Conservation (phyloP, 2,329 filamentous ascomycete species). For the Botryosphaeria agaves region DNA sequence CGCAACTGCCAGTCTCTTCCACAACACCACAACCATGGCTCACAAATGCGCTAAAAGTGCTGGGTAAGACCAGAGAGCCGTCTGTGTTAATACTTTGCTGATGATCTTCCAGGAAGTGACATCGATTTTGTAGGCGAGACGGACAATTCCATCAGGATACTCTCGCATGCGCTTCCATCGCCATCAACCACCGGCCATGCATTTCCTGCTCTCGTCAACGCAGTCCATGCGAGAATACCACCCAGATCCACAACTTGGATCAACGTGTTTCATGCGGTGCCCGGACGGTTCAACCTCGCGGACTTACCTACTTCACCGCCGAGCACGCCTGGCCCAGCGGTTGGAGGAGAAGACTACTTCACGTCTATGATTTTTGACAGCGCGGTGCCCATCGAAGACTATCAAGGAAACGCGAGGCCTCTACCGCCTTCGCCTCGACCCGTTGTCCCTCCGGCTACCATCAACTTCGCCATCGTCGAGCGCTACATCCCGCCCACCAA, state of each 20-base stretch:
- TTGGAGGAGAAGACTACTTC: slow-evolving; percentile 42
- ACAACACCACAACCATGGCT: slow-evolving; percentile 1
- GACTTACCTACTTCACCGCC: slow-evolving; percentile 47
- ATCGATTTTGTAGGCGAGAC: slow-evolving; percentile 13
- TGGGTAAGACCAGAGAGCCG: too few relatives aligned
- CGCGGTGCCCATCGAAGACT: slow-evolving; percentile 40
- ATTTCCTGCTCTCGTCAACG: slow-evolving; percentile 36
- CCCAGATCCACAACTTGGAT: slow-evolving; percentile 38
- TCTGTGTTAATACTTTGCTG: too few relatives aligned
- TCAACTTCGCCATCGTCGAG: slow-evolving; percentile 44
- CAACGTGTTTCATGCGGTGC: slow-evolving; percentile 46
- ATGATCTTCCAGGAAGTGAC: too few relatives aligned
- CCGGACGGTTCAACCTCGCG: slow-evolving; percentile 41
- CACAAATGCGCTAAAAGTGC: slow-evolving; percentile 1
- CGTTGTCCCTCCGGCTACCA: slow-evolving; percentile 40
- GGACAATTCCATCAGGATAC: slow-evolving; percentile 31
- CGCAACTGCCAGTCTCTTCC: slow-evolving; percentile 1
- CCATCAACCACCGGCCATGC: slow-evolving; percentile 32
- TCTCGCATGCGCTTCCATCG: slow-evolving; percentile 43
- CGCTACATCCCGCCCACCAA: slow-evolving; percentile 48
- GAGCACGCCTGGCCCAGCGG: slow-evolving; percentile 34
- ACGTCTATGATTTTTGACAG: slow-evolving; percentile 43
- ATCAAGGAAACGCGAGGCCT: slow-evolving; percentile 34
- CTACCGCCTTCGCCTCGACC: slow-evolving; percentile 35
- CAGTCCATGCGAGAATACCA: slow-evolving; percentile 34